Evolutionary conservation across 805 yeast genomes (phyloP), one percentile per base, ranked within the genome.

Genomic region (Kuraishia cidri): DNA sequence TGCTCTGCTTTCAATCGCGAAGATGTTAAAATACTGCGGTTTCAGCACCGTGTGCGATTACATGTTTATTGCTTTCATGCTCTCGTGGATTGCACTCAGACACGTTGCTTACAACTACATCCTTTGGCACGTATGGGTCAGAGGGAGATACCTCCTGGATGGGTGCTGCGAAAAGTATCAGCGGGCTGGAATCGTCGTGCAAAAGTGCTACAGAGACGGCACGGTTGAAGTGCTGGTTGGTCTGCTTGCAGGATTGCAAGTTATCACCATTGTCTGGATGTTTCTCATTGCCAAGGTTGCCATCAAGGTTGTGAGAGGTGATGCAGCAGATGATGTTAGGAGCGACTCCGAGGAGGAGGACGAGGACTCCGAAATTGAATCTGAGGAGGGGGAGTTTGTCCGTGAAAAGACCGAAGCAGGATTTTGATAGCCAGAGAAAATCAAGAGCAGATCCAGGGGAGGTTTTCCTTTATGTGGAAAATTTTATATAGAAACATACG

Each of bases 281-380:
- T 72, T 62, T 47, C 64, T 81, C 59, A 86, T 87, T 37, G 39
- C 69, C 9, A 75, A 71, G 43, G 94, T 86, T 17, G 85, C 83
- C 8, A 52, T 66, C 35, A 76, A 69, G 50, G 90, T 86, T 16
- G 40, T 85, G 17, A 62, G 68, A 6, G 96, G 95, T 4, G 64
- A 57, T 15, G 74, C 75, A 23, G 95, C 95, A 2, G 94, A 84
- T 44, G 96, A 87, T 52, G 79, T 80, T 21, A 73, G 96, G 56
- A 79, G 90, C 50, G 95, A 84, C 45, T 79, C 69, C 35, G 94
- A 83, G 35, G 85, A 25, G 9, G n/a, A n/a, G n/a, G n/a, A n/a
- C n/a, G n/a, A n/a, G n/a, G n/a, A n/a, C n/a, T n/a, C n/a, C n/a
- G n/a, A n/a, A n/a, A n/a, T n/a, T n/a, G n/a, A n/a, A n/a, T n/a